Evolutionary conservation across 306 rosid genomes (phyloP), one percentile per base, ranked within the genome.

Genomic region (Castanea sativa): DNA sequence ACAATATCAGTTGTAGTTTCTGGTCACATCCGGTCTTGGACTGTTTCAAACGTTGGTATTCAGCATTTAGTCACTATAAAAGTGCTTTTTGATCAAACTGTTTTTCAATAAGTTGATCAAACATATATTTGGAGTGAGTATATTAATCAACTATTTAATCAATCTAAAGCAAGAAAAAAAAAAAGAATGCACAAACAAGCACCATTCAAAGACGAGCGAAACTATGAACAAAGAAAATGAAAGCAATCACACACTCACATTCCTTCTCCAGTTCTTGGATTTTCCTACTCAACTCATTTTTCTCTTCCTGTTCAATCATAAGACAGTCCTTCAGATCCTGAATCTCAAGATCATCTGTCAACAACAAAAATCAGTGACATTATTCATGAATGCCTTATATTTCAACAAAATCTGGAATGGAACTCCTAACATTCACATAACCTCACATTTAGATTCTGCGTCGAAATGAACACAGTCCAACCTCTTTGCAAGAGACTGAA

Each of bases 301-400:
- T 92, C 71, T 90, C 96, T 90, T 90, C 97, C 87, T 92, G 92
- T 76, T 92, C 93, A 70, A 80, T 81, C 69, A 80, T 55, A 15
- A 92, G 90, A 64, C 93, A 89, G 63, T 90, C 95, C 84, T 76
- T 92, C 84, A 92, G 73, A 79, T 89, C 96, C 80, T 86, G 96
- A 81, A 90, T 77, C 87, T 89, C 96, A 19, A 78, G 76, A 56
- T 30, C 76, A 90, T 83, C 96, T 92, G 88, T 32, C 71, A 85
- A 59, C 15, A 58, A 32, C 21, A 76, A 32, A 25, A 56, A 72
- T 53, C 43, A 81, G 41, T 64, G 63, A 41, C 74, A n/a, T 71
- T 29, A 55, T 20, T 74, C 60, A 58, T 2, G 12, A 35, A 27
- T 13, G 13, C 67, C 71, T 53, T 9, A 9, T 55, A 27, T 14